A percentile compares a stretch with the other conserved stretches of the same genome.
Evolutionary conservation across 768 basidiomycete genomes (phyloP).

Genomic region (Trametes cinnabarina): DNA sequence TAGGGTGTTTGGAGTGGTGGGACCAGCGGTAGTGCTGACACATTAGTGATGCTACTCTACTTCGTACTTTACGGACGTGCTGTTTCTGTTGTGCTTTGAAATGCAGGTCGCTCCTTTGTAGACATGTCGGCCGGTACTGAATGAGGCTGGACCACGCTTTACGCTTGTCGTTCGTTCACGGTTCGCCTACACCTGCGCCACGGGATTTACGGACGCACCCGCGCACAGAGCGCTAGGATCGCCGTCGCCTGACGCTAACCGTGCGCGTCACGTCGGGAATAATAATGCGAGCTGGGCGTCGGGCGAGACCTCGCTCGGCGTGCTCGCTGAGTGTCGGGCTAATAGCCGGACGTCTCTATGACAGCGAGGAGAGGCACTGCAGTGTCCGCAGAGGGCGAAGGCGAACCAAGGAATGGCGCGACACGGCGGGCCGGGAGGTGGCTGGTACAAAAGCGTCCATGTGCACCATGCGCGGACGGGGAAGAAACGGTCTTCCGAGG

Average conservation of each 20-base stretch:
- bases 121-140: neutral
- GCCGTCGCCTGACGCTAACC: neutral
- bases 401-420: neutral
- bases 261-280: neutral
- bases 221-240: conserved; percentile 9
- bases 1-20: neutral
- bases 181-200: too few species aligned
- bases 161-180: neutral
- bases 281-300: neutral
- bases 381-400: neutral
- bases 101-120: conserved; percentile 7
- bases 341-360: conserved; percentile 10
- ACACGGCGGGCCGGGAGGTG: neutral
- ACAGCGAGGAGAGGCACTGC: conserved; percentile 3
- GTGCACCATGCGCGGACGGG: neutral
- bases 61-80: conserved; percentile 8
- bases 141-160: neutral
- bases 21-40: neutral
- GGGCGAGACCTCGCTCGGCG: neutral
- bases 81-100: conserved; percentile 7
- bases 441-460: neutral
- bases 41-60: neutral
- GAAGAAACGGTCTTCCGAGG: neutral
- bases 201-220: neutral
- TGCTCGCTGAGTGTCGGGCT: neutral